Conservation (phyloP, 108 stramenopile species). For the Stephanodiscus minutulus region DNA sequence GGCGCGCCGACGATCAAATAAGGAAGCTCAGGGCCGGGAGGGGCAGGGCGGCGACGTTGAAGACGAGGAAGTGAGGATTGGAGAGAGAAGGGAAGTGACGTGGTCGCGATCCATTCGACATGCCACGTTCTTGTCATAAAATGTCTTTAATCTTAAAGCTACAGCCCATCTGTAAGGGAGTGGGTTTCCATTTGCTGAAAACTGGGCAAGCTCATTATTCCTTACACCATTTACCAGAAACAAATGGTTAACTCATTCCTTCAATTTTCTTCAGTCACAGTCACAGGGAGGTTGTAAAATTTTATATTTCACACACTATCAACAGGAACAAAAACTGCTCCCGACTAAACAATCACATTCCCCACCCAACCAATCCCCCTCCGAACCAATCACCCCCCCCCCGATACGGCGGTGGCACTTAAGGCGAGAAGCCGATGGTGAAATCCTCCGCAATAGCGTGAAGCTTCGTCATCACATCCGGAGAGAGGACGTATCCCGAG, state of each 20-base stretch:
- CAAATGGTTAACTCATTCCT: constrained; percentile 1
- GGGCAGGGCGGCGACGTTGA: background rate
- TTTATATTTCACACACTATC: background rate
- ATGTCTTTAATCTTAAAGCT: background rate
- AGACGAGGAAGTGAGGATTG: background rate
- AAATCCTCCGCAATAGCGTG: constrained; percentile 96
- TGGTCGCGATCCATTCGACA: background rate
- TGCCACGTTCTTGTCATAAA: background rate
- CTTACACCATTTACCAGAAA: constrained; percentile 22
- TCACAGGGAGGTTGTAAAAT: background rate
- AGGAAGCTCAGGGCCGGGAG: constrained; percentile 28
- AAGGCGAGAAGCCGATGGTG: constrained; percentile 87
- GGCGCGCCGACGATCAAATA: constrained; percentile 27
- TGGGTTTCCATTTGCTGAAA: background rate
- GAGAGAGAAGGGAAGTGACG: no score
- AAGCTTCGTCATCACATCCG: constrained; percentile 81
- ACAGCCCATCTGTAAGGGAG: constrained; percentile 1
- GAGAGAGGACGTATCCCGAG: constrained; percentile 83
- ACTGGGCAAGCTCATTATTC: background rate
- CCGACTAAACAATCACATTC: background rate
- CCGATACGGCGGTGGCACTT: constrained; percentile 14
- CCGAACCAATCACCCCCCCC: no score
- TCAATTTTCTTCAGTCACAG: background rate
- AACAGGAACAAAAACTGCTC: constrained; percentile 3
- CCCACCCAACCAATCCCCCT: background rate